Evolutionary conservation across 768 basidiomycete genomes (phyloP).

Genomic region (Kwoniella europaea): DNA sequence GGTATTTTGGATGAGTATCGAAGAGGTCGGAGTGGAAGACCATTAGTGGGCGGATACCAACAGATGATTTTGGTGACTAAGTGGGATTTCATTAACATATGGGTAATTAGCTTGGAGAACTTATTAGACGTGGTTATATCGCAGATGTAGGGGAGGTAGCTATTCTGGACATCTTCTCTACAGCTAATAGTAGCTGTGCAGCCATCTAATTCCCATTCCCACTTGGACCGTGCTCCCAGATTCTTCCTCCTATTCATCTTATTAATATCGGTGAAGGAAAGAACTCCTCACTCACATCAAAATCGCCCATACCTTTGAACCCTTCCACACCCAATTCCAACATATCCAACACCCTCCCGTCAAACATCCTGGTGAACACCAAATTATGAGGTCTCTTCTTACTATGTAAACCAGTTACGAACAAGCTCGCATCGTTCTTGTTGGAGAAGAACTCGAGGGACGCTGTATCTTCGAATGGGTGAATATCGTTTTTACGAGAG

Average conservation of each 20-base stretch:
- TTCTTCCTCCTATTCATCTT: no score
- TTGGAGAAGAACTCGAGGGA: slow-evolving; percentile 89
- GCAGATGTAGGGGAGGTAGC: no score
- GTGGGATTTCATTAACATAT: no score
- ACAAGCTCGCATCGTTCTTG: slow-evolving; percentile 94
- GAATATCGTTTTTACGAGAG: slow-evolving; percentile 87
- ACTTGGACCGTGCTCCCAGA: no score
- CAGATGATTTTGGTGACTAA: slow-evolving; percentile 84
- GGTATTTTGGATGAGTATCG: slow-evolving; percentile 88
- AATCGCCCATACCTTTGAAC: slow-evolving; percentile 76
- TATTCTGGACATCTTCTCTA: no score
- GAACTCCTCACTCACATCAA: slow-evolving; percentile 69
- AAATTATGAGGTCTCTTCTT: slow-evolving; percentile 93
- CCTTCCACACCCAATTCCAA: slow-evolving; percentile 87
- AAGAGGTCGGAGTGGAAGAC: slow-evolving; percentile 96
- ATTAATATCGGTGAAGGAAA: no score
- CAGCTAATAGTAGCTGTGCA: no score
- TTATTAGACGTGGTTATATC: no score
- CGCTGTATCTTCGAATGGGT: slow-evolving; percentile 82
- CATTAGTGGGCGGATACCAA: slow-evolving; percentile 88
- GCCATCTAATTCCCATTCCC: no score
- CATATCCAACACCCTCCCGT: slow-evolving; percentile 88
- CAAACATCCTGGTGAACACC: slow-evolving; percentile 83
- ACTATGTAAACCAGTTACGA: slow-evolving; percentile 84
- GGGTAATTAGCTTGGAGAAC: no score